These are phyloP conservation scores for Pezicula carpinea DNA, from an alignment of 2,329 filamentous ascomycete species.

Conservation along the genomic window DNA sequence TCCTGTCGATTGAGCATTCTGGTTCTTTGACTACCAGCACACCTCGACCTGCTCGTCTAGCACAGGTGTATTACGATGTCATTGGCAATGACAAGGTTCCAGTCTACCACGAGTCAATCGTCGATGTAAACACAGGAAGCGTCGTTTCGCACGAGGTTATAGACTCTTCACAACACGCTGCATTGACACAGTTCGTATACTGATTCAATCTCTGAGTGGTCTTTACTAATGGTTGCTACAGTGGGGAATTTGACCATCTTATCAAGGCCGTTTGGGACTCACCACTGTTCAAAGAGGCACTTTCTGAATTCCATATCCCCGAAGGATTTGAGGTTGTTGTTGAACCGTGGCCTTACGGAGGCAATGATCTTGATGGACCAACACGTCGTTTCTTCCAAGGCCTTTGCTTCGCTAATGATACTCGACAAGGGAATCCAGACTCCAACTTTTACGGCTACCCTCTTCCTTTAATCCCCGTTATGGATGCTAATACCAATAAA, in stretches of 20 bases:
- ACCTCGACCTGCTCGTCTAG: slow-evolving; percentile 42
- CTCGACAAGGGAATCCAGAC: slow-evolving; percentile 42
- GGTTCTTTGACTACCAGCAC: slow-evolving; percentile 32
- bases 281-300: slow-evolving; percentile 44
- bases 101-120: slow-evolving; percentile 48
- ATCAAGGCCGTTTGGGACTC: slow-evolving; percentile 46
- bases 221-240: slow-evolving; percentile 26
- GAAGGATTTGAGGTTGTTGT: slow-evolving; percentile 51
- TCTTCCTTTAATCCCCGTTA: slow-evolving; percentile 41
- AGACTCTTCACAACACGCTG: slow-evolving; percentile 42
- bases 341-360: slow-evolving; percentile 52
- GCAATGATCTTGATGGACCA: slow-evolving; percentile 41
- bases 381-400: slow-evolving; percentile 48
- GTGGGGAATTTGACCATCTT: slow-evolving; percentile 41
- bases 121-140: slow-evolving; percentile 39
- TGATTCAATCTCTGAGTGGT: not conserved
- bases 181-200: slow-evolving; percentile 37
- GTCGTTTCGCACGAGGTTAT: slow-evolving; percentile 40
- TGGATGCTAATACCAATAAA: slow-evolving; percentile 41
- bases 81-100: slow-evolving; percentile 47
- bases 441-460: slow-evolving; percentile 51
- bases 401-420: slow-evolving; percentile 47
- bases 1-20: slow-evolving; percentile 41
- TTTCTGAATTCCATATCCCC: slow-evolving; percentile 46
- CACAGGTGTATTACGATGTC: slow-evolving; percentile 51